Percentiles rank a stretch among this genome's conserved stretches.
These are phyloP conservation scores for Trichosporon sp. DNA, from an alignment of 1,284 basidiomycete genomes.

Conservation along the genomic window DNA sequence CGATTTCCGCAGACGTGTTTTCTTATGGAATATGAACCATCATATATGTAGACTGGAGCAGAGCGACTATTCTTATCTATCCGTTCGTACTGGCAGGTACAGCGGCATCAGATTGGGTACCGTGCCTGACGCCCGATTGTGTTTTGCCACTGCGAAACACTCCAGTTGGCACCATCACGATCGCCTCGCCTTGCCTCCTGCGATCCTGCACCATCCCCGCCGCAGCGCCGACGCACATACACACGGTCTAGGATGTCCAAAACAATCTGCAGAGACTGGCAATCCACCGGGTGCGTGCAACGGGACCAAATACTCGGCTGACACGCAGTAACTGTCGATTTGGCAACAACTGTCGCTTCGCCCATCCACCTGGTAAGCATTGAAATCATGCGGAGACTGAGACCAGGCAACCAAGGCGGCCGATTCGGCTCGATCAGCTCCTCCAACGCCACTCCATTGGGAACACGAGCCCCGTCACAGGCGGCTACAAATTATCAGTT, in stretches of 20 bases:
- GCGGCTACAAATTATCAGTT: conserved; percentile 40
- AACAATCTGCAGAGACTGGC: conserved; percentile 30
- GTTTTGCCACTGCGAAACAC: conserved; percentile 11
- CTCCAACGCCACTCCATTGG: conserved; percentile 36
- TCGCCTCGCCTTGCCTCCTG: neutral
- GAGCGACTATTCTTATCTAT: too few species aligned
- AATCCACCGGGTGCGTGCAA: conserved; percentile 25
- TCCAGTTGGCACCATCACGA: neutral
- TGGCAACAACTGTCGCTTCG: conserved; percentile 44
- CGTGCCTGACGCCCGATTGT: conserved; percentile 9
- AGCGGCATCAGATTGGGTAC: neutral
- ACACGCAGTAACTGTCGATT: conserved; percentile 43
- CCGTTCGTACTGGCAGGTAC: neutral
- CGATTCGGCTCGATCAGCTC: conserved; percentile 17
- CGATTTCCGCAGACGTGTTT: conserved; percentile 9
- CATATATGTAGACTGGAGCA: neutral
- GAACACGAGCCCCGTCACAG: conserved; percentile 24
- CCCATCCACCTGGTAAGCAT: conserved; percentile 42
- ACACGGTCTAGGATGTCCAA: conserved; percentile 13
- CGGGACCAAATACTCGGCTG: neutral
- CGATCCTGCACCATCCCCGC: neutral
- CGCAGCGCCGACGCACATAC: neutral
- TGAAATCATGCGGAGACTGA: conserved; percentile 2
- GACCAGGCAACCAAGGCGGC: conserved; percentile 21
- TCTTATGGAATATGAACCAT: neutral